phyloP scores from a whole-genome alignment of 495 filamentous ascomycete species.

The Penicillium pulvis region DNA sequence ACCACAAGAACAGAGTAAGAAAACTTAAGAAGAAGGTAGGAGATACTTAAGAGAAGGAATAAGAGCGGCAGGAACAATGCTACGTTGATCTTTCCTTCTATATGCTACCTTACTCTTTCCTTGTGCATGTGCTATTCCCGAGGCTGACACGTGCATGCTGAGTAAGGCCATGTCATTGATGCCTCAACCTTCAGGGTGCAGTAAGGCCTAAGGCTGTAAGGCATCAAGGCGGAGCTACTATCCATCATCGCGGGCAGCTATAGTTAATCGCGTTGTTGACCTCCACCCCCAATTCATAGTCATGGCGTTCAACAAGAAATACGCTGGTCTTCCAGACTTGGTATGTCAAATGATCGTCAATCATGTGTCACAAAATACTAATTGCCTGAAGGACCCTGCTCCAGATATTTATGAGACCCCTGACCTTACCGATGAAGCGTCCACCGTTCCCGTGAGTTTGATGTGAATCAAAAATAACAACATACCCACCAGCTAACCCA shows the following conservation, averaged over 20 bases:
- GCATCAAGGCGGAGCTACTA: constrained; percentile 3
- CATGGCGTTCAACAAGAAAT: constrained; percentile 67
- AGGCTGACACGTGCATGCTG: constrained; percentile 33
- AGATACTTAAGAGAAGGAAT: not conserved
- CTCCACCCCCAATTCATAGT: constrained; percentile 15
- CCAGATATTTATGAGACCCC: constrained; percentile 97
- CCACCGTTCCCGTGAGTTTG: constrained; percentile 69
- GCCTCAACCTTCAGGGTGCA: not conserved
- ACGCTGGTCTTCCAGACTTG: constrained; percentile 81
- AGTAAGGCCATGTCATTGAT: constrained; percentile 8
- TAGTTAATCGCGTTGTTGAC: constrained; percentile 18
- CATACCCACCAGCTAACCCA: not conserved
- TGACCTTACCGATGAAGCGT: constrained; percentile 83
- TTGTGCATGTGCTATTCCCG: constrained; percentile 24
- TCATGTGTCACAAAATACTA: constrained; percentile 7
- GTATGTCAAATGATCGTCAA: constrained; percentile 47
- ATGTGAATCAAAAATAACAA: constrained; percentile 6
- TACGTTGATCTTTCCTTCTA: constrained; percentile 13
- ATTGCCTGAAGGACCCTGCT: constrained; percentile 68
- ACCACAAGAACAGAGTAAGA: constrained; percentile 2
- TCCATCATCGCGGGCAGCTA: constrained; percentile 6
- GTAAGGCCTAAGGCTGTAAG: not conserved
- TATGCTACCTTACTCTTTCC: constrained; percentile 10
- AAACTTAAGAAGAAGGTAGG: not conserved
- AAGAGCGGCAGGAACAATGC: constrained; percentile 3